These are phyloP conservation scores for Cyberlindnera mississippiensis DNA, from an alignment of 805 yeast species.

Conservation along the genomic window DNA sequence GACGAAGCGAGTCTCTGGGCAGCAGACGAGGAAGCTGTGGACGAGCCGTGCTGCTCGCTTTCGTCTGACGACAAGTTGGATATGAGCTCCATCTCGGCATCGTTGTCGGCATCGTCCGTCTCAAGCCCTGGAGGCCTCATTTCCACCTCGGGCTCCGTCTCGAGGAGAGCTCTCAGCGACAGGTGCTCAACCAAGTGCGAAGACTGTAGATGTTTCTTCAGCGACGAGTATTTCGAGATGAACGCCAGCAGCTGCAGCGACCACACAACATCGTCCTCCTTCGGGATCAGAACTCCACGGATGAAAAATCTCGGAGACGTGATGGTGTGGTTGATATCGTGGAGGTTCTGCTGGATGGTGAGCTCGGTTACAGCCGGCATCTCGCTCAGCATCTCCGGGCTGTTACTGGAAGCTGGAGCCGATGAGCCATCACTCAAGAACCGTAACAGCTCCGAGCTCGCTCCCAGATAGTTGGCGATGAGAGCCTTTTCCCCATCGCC, in stretches of 20 bases:
- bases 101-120: slow-evolving; percentile 36
- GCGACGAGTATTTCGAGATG: slow-evolving; percentile 82
- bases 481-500: slow-evolving; percentile 6
- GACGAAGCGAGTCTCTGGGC: slow-evolving; percentile 6
- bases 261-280: slow-evolving; percentile 93
- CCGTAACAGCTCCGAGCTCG: slow-evolving; percentile 11
- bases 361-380: slow-evolving; percentile 10
- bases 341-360: slow-evolving; percentile 13
- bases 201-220: slow-evolving; percentile 69
- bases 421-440: slow-evolving; percentile 3
- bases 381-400: background rate
- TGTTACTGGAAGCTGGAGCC: background rate
- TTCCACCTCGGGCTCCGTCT: slow-evolving; percentile 25
- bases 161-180: slow-evolving; percentile 42
- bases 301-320: slow-evolving; percentile 50
- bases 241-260: slow-evolving; percentile 88
- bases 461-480: slow-evolving; percentile 6
- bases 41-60: slow-evolving; percentile 13
- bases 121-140: slow-evolving; percentile 19
- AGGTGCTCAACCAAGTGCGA: slow-evolving; percentile 73
- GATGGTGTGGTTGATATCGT: slow-evolving; percentile 26
- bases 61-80: slow-evolving; percentile 28
- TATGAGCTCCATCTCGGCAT: slow-evolving; percentile 34
- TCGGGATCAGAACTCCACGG: slow-evolving; percentile 77
- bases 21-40: slow-evolving; percentile 1